Base-by-base conservation (phyloP, 2,329 filamentous ascomycete species). In the Raffaelea deltoideospora region DNA sequence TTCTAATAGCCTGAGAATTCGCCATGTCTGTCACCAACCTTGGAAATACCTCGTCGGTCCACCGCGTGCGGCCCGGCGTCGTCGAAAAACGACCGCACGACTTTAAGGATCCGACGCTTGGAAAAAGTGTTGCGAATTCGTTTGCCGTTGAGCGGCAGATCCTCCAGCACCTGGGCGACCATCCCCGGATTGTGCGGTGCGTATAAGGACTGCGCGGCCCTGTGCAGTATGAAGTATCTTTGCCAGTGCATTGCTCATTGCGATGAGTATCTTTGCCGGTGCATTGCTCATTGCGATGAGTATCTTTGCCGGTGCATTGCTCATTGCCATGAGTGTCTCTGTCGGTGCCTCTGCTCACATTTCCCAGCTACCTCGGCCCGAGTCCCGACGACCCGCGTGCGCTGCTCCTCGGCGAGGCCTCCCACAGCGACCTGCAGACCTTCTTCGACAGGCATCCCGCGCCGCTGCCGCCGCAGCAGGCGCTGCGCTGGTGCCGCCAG, bases 131-230 rank as follows among this genome's bases (percentile, higher is more conserved):
- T 21, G 33, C 10, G 15, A 35, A n/a, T 35, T 35, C 23, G 24
- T 35, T 35, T 35, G n/a, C 33, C 24, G 33, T 28, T 24, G 33
- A 35, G 28, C 33, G 24, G 33, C 33, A 35, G 24, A 35, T 35
- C 24, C 33, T 35, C 23, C 33, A 35, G 23, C 33, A 28, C 23
- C 14, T 35, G 14, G 33, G 33, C 24, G 33, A 35, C 23, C 33
- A 35, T 28, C 33, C 33, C 13, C 4, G 33, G 24, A 35, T 35
- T 35, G 33, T 35, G 24, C 33, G 23, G 33, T 28, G 17, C 22
- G 33, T 28, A 28, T 28, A 27, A n/a, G n/a, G n/a, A n/a, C n/a
- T n/a, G n/a, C n/a, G n/a, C n/a, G n/a, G n/a, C n/a, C n/a, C n/a
- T n/a, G n/a, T n/a, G n/a, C n/a, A n/a, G n/a, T n/a, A n/a, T n/a